Base-by-base conservation (phyloP, 768 basidiomycete species). In the Naematelia encephala region DNA sequence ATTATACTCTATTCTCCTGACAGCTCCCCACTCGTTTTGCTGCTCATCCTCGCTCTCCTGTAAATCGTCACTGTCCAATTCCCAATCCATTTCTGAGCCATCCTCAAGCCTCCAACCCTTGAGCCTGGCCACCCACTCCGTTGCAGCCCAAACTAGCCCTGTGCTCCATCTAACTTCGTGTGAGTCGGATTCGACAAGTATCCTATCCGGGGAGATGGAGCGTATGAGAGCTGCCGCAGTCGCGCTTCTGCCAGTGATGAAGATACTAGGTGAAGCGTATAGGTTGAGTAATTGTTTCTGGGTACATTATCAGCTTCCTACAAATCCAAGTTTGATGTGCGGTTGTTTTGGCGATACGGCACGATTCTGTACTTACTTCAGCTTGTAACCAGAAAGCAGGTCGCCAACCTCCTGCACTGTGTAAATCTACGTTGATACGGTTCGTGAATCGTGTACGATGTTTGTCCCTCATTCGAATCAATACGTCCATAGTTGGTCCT, bases 121-220 rank as follows among this genome's bases (percentile, higher is more conserved):
- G n/a, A 87, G 81, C 30, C 84, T 81, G 2, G 90, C 87, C 16
- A 97, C 80, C 46, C 82, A 83, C 30, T 80, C 76, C 5, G 91
- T 70, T 78, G 94, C 92, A 44, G 86, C 84, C 87, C 90, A 89
- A 4, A 89, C 87, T 57, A 84, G 80, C 29, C 79, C 62, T 1
- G 85, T 80, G 54, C 83, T 84, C 62, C 80, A 71, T 14, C 82
- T 73, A n/a, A 89, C 81, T 61, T 87, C 78, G 71, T 90, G 82
- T 68, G 82, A 88, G 77, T 97, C 94, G 2, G 88, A 90, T 77
- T 99, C 94, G 27, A 85, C 85, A 51, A 98, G 82, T 25, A 98
- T 81, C 22, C 90, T 84, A 60, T 83, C 74, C 1, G 84, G 78
- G 50, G 84, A 79, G 63, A 86, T 88, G 0, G 81, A 79, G 44